Conservation (phyloP, 2,329 filamentous ascomycete species). For the Torrubiellomyces zombiae region DNA sequence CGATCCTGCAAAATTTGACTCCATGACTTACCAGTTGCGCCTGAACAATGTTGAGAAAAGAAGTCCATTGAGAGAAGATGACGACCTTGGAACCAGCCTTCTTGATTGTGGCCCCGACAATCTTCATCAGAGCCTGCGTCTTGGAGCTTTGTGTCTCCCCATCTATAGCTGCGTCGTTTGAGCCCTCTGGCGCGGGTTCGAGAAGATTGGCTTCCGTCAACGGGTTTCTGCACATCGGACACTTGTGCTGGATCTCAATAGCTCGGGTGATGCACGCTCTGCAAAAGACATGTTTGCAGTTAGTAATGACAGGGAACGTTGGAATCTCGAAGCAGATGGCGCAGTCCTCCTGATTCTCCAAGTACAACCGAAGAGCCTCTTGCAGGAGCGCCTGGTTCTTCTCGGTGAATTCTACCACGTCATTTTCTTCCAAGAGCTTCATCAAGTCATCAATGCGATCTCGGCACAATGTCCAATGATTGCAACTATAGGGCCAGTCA, state of each 20-base stretch:
- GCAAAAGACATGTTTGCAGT: constrained; percentile 72
- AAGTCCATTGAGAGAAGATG: constrained; percentile 64
- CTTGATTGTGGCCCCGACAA: constrained; percentile 51
- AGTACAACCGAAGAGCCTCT: constrained; percentile 56
- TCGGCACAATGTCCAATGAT: constrained; percentile 73
- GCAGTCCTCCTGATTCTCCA: constrained; percentile 71
- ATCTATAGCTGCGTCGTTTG: constrained; percentile 36
- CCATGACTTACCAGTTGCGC: constrained; percentile 43
- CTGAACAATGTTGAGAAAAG: constrained; percentile 57
- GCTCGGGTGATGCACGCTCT: constrained; percentile 55
- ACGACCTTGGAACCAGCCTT: constrained; percentile 52
- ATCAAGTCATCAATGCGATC: constrained; percentile 59
- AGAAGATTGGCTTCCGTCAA: constrained; percentile 44
- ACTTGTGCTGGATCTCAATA: constrained; percentile 61
- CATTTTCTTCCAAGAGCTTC: constrained; percentile 48
- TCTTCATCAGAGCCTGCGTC: constrained; percentile 60
- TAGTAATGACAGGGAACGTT: constrained; percentile 61
- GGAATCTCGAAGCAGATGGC: constrained; percentile 63
- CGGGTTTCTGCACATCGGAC: constrained; percentile 65
- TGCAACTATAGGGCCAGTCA: constrained; percentile 52
- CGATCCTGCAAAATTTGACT: constrained; percentile 54
- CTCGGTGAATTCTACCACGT: constrained; percentile 50
- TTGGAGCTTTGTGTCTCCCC: constrained; percentile 59
- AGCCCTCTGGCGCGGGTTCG: constrained; percentile 42
- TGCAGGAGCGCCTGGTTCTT: constrained; percentile 60